Evolutionary conservation across 306 rosid species (phyloP).

Genomic region (Vigna angularis): DNA sequence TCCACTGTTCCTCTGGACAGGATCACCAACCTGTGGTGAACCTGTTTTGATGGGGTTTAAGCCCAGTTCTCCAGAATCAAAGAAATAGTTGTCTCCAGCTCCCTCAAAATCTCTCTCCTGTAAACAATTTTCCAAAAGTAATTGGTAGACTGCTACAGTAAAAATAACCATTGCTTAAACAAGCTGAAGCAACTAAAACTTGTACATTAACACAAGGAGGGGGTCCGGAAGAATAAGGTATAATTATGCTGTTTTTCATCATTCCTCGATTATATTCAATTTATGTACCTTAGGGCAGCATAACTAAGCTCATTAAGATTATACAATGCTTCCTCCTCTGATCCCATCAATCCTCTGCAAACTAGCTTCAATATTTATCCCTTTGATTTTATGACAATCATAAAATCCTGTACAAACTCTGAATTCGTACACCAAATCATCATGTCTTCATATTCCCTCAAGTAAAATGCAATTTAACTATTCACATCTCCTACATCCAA

Average conservation of each 20-base stretch:
- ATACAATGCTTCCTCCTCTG: neutral
- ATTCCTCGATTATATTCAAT: neutral
- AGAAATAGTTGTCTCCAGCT: constrained; percentile 70
- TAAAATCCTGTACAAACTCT: constrained; percentile 23
- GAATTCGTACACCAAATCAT: constrained; percentile 32
- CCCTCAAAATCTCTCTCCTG: constrained; percentile 71
- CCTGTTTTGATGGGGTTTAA: constrained; percentile 83
- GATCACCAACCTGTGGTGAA: constrained; percentile 57
- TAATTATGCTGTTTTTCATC: constrained; percentile 14
- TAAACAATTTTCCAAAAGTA: constrained; percentile 17
- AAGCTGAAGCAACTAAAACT: neutral
- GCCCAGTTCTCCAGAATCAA: constrained; percentile 79
- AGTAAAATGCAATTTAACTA: neutral
- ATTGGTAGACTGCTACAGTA: constrained; percentile 37
- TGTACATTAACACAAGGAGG: constrained; percentile 2
- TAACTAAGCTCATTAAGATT: constrained; percentile 32
- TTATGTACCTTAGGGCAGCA: neutral
- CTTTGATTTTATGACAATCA: too few relatives aligned
- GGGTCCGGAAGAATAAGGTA: neutral
- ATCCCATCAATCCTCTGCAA: too few relatives aligned
- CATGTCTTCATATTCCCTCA: constrained; percentile 33
- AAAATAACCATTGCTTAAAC: constrained; percentile 35
- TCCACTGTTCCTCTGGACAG: constrained; percentile 65
- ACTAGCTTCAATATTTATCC: too few relatives aligned
- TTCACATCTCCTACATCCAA: too few relatives aligned